Percentiles rank a stretch among this genome's conserved stretches.
Conservation (phyloP, 208 protist genomes). For the Crithidia bombi region DNA sequence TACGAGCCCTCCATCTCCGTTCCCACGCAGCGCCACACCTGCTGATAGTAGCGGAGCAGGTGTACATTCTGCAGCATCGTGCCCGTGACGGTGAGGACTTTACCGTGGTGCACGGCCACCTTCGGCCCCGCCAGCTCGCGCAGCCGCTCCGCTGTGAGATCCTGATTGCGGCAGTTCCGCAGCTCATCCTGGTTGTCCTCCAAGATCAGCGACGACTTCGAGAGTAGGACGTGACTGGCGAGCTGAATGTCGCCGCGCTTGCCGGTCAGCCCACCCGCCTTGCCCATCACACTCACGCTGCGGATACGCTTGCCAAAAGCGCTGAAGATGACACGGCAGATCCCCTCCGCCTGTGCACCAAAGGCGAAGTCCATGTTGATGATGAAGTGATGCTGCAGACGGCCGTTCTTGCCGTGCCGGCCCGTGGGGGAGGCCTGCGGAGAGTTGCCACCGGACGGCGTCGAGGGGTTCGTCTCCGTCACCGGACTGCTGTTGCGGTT, state of each 20-base stretch:
- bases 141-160: slow-evolving; percentile 56
- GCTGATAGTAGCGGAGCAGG: slow-evolving; percentile 84
- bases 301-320: slow-evolving; percentile 84
- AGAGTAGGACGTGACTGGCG: slow-evolving; percentile 82
- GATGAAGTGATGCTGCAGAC: slow-evolving; percentile 74
- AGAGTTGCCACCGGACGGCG: background rate
- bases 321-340: slow-evolving; percentile 78
- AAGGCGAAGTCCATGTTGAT: slow-evolving; percentile 94
- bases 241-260: slow-evolving; percentile 91
- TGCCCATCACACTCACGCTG: slow-evolving; percentile 89
- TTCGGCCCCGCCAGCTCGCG: slow-evolving; percentile 58
- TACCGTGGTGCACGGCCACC: slow-evolving; percentile 68
- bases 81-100: slow-evolving; percentile 83
- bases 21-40: slow-evolving; percentile 82
- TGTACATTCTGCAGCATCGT: slow-evolving; percentile 89
- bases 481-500: background rate
- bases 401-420: slow-evolving; percentile 23
- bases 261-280: slow-evolving; percentile 86
- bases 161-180: slow-evolving; percentile 83
- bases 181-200: slow-evolving; percentile 88
- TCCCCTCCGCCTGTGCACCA: slow-evolving; percentile 88
- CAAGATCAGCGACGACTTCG: slow-evolving; percentile 82
- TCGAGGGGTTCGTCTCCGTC: background rate
- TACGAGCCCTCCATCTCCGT: slow-evolving; percentile 92
- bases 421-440: slow-evolving; percentile 7